Evolutionary conservation across 192 early-diverging fungal genomes (phyloP), one percentile per base, ranked within the genome.

Genomic region (Tieghemiomyces parasiticus): DNA sequence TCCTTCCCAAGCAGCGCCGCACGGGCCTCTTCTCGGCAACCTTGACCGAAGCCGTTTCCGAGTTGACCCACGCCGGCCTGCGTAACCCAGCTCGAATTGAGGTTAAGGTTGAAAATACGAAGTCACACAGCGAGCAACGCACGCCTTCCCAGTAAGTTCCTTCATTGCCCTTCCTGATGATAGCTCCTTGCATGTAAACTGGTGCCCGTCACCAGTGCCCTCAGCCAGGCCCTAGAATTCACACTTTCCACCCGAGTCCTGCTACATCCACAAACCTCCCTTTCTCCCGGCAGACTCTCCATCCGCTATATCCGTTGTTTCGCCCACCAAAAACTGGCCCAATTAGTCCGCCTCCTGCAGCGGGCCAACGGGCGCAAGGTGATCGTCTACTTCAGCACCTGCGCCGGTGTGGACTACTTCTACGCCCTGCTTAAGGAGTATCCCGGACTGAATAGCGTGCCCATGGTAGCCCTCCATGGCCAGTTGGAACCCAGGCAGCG

Each of bases 21-120:
- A 99, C 95, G 0, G 92, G 93, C 6, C 74, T 99, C 35, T 99
- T 95, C 55, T 95, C 92, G 0, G 95, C 95, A 0, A 99, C 95
- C 3, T 92, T 99, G 90, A 88, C 83, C 35, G 93, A 97, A 63
- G 90, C 82, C 0, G 58, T 99, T 35, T 69, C 71, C 19, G 83
- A 92, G 58, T 68, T 99, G 30, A 84, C 95, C 1, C 73, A 83
- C 24, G 83, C 89, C 0, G 95, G 95, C 22, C 71, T 99, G 25
- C 78, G 93, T 54, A 95, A 99, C 62, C 93, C 93, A 1, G 91
- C 89, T 2, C 77, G 80, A 29, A 81, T 99, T 24, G 81, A 83
- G 12, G 92, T 97, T 28, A 90, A 93, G 66, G 92, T 95, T 25
- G 84, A 90, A 60, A 79, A 81, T 67, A 49, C 78, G 13, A 63